Conservation (phyloP, 139 green algal genomes). For the Yamagishiella unicocca region DNA sequence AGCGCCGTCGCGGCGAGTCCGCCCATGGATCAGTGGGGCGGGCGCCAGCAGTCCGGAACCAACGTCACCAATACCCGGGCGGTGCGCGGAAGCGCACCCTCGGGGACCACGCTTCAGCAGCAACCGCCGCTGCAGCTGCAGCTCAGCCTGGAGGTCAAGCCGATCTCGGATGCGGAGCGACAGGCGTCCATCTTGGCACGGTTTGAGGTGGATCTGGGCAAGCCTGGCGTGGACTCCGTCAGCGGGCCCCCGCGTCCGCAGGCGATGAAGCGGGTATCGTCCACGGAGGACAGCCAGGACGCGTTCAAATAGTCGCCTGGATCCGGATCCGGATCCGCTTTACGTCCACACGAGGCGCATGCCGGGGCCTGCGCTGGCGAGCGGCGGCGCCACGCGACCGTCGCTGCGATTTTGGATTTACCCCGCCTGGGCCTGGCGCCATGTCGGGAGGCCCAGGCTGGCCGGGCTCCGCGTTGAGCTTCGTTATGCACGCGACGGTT, state of each 20-base stretch:
- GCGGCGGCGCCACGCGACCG: no score
- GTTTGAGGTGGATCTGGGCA: not conserved
- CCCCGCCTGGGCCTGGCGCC: no score
- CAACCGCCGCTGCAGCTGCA: not conserved
- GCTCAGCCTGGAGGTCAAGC: not conserved
- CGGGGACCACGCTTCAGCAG: not conserved
- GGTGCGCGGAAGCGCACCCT: not conserved
- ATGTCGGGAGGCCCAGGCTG: no score
- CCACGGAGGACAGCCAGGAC: constrained; percentile 4
- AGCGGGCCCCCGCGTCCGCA: not conserved
- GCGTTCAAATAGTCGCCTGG: constrained; percentile 23
- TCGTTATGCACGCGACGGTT: no score
- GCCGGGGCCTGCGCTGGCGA: no score
- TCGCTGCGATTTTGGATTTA: no score
- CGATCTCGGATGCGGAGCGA: not conserved
- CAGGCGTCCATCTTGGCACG: constrained; percentile 1
- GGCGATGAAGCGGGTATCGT: not conserved
- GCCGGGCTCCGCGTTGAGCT: no score
- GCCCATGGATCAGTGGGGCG: no score
- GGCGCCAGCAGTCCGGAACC: not conserved
- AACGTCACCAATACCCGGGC: not conserved
- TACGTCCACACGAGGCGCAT: no score
- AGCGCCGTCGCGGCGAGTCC: not conserved
- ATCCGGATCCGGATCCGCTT: no score
- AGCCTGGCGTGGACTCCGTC: no score